A percentile compares a stretch with the other conserved stretches of the same genome.
Evolutionary conservation across 1,284 basidiomycete species (phyloP).

Genomic region (Austropuccinia psidii): DNA sequence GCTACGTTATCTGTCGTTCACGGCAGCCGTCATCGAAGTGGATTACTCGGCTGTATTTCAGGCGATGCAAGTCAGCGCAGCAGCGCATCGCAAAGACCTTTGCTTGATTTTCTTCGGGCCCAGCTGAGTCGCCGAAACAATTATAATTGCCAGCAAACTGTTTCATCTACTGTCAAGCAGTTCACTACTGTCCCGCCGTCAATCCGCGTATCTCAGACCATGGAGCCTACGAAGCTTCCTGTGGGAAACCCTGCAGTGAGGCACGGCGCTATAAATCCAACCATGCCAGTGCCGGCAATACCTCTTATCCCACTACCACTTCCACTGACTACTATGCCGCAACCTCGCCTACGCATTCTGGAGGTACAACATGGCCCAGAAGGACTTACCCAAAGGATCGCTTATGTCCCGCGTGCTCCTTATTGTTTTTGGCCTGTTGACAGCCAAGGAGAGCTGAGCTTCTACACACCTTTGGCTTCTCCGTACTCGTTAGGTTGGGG

Average conservation of each 20-base stretch:
- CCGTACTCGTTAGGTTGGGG: too few species aligned
- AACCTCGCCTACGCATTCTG: background rate
- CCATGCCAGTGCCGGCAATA: background rate
- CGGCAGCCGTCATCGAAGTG: conserved; percentile 26
- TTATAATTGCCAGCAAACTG: conserved; percentile 8
- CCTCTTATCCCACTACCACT: background rate
- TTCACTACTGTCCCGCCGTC: background rate
- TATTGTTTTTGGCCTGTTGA: too few species aligned
- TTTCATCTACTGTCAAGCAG: background rate
- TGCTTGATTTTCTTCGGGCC: background rate
- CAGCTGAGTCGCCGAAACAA: conserved; percentile 11
- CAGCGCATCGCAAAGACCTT: background rate
- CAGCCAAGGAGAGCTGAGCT: too few species aligned
- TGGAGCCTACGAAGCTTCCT: background rate
- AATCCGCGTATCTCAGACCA: background rate
- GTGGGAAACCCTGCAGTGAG: background rate
- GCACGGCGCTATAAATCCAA: background rate
- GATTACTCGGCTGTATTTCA: background rate
- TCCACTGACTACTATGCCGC: too few species aligned
- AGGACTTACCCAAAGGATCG: background rate
- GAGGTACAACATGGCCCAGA: background rate
- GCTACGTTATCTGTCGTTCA: conserved; percentile 25
- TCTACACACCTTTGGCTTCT: too few species aligned
- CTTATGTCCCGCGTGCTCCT: background rate
- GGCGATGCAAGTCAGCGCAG: background rate